Evolutionary conservation across 164 flowering plant species (phyloP).

Genomic region (Vitis riparia): DNA sequence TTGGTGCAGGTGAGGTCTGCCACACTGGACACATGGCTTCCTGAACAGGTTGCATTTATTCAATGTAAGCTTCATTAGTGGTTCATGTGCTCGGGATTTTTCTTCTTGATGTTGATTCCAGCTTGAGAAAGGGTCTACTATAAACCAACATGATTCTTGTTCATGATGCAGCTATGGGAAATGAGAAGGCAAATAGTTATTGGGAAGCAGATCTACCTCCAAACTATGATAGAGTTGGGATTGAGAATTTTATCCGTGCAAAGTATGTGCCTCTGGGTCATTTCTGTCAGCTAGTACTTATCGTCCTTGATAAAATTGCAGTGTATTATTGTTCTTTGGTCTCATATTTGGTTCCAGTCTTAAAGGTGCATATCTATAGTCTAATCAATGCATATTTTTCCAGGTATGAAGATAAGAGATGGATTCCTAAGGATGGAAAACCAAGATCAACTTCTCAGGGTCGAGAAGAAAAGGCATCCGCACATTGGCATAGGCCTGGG

Average conservation of each 20-base stretch:
- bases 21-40: conserved; percentile 94
- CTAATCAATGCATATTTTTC: not conserved
- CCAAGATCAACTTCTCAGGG: conserved; percentile 50
- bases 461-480: conserved; percentile 46
- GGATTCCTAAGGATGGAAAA: conserved; percentile 72
- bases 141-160: conserved; percentile 5
- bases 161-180: conserved; percentile 76
- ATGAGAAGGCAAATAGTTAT: conserved; percentile 75
- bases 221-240: conserved; percentile 90
- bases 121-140: not conserved
- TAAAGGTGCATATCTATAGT: not conserved
- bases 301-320: not conserved
- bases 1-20: conserved; percentile 83
- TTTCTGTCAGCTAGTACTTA: not conserved
- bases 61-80: conserved; percentile 53
- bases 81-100: not conserved
- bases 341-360: not conserved
- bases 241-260: conserved; percentile 93
- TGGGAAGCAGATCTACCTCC: conserved; percentile 98
- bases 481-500: conserved; percentile 42
- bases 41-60: conserved; percentile 96
- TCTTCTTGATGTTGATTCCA: not conserved
- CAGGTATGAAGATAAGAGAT: conserved; percentile 97
- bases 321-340: not conserved
- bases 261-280: conserved; percentile 51